phyloP scores from a whole-genome alignment of 2,329 filamentous ascomycete species.

The Aureobasidium sp. region DNA sequence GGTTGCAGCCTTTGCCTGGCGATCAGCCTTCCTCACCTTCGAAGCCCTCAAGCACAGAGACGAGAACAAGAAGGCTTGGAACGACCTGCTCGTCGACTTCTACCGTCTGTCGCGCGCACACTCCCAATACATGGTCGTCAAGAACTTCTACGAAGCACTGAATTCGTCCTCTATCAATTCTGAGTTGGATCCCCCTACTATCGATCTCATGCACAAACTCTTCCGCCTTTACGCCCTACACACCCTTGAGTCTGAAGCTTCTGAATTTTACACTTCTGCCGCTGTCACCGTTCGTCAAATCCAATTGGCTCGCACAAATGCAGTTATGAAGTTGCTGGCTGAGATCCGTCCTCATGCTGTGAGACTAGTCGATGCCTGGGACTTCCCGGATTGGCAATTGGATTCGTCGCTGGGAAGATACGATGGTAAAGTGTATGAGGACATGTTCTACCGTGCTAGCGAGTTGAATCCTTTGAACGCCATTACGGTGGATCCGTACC shows the following conservation, averaged over 20 bases:
- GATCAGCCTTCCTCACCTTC: conserved; percentile 64
- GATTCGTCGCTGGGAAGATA: conserved; percentile 61
- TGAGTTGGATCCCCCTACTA: conserved; percentile 49
- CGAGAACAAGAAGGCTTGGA: conserved; percentile 68
- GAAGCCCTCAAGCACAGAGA: conserved; percentile 67
- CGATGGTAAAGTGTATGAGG: conserved; percentile 70
- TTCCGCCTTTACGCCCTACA: conserved; percentile 58
- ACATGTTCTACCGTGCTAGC: conserved; percentile 63
- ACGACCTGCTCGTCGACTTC: conserved; percentile 68
- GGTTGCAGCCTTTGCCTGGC: conserved; percentile 67
- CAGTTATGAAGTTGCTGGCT: conserved; percentile 60
- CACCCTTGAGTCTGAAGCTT: conserved; percentile 59
- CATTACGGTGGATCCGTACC: conserved; percentile 64
- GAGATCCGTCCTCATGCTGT: conserved; percentile 68
- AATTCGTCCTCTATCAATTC: conserved; percentile 43
- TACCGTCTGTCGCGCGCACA: conserved; percentile 67
- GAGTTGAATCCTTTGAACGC: conserved; percentile 66
- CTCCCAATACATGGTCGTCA: conserved; percentile 69
- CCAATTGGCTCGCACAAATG: conserved; percentile 55
- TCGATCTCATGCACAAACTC: conserved; percentile 53
- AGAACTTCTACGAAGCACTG: conserved; percentile 67
- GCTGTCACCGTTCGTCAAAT: conserved; percentile 67
- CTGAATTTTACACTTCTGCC: conserved; percentile 62
- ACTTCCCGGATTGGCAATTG: conserved; percentile 69
- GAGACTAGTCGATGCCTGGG: conserved; percentile 63